Base-by-base conservation (phyloP, 768 basidiomycete genomes). In the Tulasnella sp. region DNA sequence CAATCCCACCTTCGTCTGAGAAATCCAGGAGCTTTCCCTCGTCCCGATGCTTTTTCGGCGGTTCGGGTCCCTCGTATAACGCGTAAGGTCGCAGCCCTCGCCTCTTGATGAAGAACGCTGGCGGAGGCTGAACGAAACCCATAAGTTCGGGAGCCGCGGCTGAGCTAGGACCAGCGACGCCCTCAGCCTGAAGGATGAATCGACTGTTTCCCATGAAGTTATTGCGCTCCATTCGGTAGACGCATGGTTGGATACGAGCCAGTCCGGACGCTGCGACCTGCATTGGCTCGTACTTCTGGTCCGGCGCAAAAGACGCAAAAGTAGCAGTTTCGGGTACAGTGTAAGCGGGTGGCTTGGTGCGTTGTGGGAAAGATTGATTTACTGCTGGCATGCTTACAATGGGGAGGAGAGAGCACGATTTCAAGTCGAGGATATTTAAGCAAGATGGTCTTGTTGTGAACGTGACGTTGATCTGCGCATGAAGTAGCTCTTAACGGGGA, bases 141-240 rank as follows among this genome's bases (percentile, higher is more conserved):
- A 31, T 12, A 22, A 18, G 31, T 28, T 37, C 31, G 3, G 64
- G 31, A 69, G 64, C 28, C 0, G 20, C 64, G 6, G 31, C 11
- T 18, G 64, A 69, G 31, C 64, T 69, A 28, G 64, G 64, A 11
- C 64, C 64, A 69, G 64, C 64, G 64, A 37, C 64, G 24, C 34
- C 64, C 11, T 31, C 64, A 37, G 28, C 12, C 28, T 69, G 64
- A 69, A 69, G 34, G 5, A 69, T 28, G 64, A 69, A 69, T 69
- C 64, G 64, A 69, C 64, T 69, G 12, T 37, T 69, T 4, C 64
- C 64, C 14, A 69, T 20, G 31, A 69, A 31, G 64, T 69, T 69
- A 31, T 69, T 31, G 5, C 64, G 64, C 34, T 69, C 64, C 64
- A 69, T 69, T 69, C 64, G 64, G 34, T 69, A 69, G 64, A 37